These are phyloP conservation scores for Fusarium oligoseptatum DNA, from an alignment of 2,329 filamentous ascomycete species.

Conservation along the genomic window DNA sequence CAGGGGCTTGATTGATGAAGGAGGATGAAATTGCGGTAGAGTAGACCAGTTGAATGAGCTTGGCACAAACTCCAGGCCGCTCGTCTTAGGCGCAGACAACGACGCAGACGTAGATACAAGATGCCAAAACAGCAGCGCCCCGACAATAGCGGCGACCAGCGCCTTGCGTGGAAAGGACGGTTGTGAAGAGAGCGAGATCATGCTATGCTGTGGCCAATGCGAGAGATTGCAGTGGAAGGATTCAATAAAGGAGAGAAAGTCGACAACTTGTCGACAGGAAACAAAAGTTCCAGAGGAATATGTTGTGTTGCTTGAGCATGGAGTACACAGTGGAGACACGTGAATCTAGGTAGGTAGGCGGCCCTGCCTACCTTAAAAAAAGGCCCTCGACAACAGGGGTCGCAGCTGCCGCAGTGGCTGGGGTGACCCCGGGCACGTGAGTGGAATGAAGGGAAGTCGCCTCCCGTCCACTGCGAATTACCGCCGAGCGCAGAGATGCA, in stretches of 20 bases:
- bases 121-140: slow-evolving; percentile 1
- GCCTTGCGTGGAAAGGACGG: background rate
- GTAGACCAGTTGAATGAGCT: slow-evolving; percentile 51
- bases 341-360: background rate
- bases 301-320: background rate
- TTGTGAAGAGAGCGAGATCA: slow-evolving; percentile 8
- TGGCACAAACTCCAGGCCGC: slow-evolving; percentile 27
- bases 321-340: background rate
- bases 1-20: slow-evolving; percentile 48
- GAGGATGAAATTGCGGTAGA: slow-evolving; percentile 46
- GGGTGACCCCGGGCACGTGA: background rate
- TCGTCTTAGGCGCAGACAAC: background rate
- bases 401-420: background rate
- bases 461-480: background rate
- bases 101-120: background rate
- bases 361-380: background rate
- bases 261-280: background rate
- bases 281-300: background rate
- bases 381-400: background rate
- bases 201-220: slow-evolving; percentile 1
- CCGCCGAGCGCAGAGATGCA: background rate
- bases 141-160: slow-evolving; percentile 8
- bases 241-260: background rate
- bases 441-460: background rate
- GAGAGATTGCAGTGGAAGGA: background rate